These are phyloP conservation scores for Cladosporium oxysporum DNA, from an alignment of 2,329 filamentous ascomycete species.

Conservation along the genomic window DNA sequence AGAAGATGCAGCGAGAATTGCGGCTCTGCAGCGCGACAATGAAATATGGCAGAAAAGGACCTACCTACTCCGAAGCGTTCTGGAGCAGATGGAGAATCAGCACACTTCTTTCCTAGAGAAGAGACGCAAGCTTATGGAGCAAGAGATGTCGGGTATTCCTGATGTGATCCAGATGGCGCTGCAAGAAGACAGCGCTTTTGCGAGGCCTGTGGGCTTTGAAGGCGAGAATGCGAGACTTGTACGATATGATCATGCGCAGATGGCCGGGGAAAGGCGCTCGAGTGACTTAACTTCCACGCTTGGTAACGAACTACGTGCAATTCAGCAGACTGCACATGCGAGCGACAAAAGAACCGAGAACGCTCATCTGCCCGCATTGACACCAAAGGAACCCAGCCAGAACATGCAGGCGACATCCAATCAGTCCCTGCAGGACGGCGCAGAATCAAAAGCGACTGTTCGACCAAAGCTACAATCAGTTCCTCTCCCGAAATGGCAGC, in stretches of 20 bases:
- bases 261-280: background rate
- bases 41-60: background rate
- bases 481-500: slow-evolving; percentile 15
- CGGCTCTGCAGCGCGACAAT: background rate
- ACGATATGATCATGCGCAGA: background rate
- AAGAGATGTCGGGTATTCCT: slow-evolving; percentile 3
- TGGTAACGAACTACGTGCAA: background rate
- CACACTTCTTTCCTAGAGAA: background rate
- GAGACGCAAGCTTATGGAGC: slow-evolving; percentile 7
- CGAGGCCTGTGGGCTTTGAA: background rate
- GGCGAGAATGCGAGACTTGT: background rate
- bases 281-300: background rate
- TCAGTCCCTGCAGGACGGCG: background rate
- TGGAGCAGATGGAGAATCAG: slow-evolving; percentile 1
- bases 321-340: background rate
- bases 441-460: background rate
- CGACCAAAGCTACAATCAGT: background rate
- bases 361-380: background rate
- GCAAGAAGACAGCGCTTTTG: slow-evolving; percentile 1
- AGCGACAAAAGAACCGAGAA: background rate
- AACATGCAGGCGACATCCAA: background rate
- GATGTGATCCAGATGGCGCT: background rate
- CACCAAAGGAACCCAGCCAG: background rate
- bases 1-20: background rate
- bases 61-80: background rate